Percentiles rank a stretch among this genome's conserved stretches.
Conservation (phyloP, 495 filamentous ascomycete genomes). For the Penicillium nucicola region DNA sequence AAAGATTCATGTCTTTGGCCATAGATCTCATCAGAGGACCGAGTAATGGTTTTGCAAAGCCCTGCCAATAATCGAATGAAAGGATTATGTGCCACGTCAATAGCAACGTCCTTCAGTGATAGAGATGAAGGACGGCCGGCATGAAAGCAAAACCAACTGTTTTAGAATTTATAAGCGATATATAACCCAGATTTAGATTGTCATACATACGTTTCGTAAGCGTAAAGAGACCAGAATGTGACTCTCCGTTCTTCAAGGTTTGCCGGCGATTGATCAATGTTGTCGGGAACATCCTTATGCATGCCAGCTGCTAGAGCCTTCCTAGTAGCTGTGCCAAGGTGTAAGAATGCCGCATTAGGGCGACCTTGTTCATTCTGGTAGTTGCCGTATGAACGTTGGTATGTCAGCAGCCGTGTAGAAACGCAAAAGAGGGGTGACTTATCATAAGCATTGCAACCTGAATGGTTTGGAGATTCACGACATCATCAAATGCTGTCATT, state of each 20-base stretch:
- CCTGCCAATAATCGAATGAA: constrained; percentile 30
- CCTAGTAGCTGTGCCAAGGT: constrained; percentile 34
- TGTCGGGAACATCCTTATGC: constrained; percentile 37
- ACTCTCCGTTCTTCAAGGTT: constrained; percentile 33
- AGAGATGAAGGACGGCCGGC: constrained; percentile 38
- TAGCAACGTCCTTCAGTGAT: constrained; percentile 31
- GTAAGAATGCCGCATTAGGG: constrained; percentile 42
- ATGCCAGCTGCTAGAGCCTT: constrained; percentile 42
- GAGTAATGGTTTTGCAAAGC: constrained; percentile 32
- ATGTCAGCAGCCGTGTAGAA: neutral
- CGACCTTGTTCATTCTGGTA: constrained; percentile 43
- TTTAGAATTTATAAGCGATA: neutral
- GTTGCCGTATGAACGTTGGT: constrained; percentile 25
- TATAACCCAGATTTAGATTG: neutral
- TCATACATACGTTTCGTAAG: constrained; percentile 37
- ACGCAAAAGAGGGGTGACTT: constrained; percentile 17
- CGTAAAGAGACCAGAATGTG: constrained; percentile 42
- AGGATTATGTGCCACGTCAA: constrained; percentile 32
- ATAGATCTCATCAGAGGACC: constrained; percentile 38
- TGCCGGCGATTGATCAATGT: constrained; percentile 22
- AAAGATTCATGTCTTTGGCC: constrained; percentile 39
- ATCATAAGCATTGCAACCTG: constrained; percentile 45
- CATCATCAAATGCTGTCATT: constrained; percentile 31
- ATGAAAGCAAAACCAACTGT: constrained; percentile 44
- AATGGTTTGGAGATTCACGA: constrained; percentile 42